These are phyloP conservation scores for Pleoardoris graminearum DNA, from an alignment of 2,329 filamentous ascomycete species.

Conservation along the genomic window DNA sequence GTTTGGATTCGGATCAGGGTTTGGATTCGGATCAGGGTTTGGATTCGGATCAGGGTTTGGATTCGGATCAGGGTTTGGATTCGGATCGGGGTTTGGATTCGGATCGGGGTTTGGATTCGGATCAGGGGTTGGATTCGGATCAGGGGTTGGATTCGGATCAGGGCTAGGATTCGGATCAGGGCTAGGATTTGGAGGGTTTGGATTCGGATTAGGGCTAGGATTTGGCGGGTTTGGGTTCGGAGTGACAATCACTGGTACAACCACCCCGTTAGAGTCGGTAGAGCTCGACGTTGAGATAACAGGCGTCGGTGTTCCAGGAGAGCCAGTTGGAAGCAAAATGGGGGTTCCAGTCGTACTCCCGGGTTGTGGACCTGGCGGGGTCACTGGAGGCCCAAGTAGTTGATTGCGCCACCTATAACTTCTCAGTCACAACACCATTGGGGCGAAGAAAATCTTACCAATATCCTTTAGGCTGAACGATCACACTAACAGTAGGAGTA, in stretches of 20 bases:
- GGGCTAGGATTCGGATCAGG: too few relatives aligned
- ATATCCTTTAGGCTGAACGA: slow-evolving; percentile 6
- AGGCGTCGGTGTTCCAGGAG: background rate
- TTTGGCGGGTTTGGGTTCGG: background rate
- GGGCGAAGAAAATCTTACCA: background rate
- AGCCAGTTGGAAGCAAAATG: background rate
- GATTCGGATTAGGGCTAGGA: too few relatives aligned
- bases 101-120: too few relatives aligned
- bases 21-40: too few relatives aligned
- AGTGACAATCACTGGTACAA: slow-evolving; percentile 2
- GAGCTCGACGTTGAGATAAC: slow-evolving; percentile 6
- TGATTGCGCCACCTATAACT: slow-evolving; percentile 1
- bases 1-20: too few relatives aligned
- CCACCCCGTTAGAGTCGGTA: slow-evolving; percentile 1
- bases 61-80: too few relatives aligned
- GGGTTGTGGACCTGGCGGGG: background rate
- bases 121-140: too few relatives aligned
- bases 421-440: background rate
- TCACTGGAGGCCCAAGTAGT: slow-evolving; percentile 6
- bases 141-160: too few relatives aligned
- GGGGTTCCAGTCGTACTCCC: background rate
- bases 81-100: too few relatives aligned
- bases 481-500: background rate
- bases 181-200: too few relatives aligned
- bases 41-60: too few relatives aligned